Conservation (phyloP, 768 basidiomycete species). For the Auricularia sp. region DNA sequence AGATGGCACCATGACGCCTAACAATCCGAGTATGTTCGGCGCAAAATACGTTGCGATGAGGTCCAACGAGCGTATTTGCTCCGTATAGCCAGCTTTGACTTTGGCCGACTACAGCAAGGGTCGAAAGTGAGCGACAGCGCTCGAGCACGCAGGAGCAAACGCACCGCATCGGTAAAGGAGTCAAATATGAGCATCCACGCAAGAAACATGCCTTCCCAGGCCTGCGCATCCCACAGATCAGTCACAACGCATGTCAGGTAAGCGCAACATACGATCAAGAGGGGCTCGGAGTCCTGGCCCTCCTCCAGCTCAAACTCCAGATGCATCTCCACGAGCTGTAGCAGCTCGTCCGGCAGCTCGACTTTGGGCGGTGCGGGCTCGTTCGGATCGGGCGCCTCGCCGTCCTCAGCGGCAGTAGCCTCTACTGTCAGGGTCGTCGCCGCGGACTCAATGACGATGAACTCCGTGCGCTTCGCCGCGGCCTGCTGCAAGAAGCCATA, state of each 20-base stretch:
- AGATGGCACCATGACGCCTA: slow-evolving; percentile 42
- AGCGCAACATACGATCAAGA: slow-evolving; percentile 19
- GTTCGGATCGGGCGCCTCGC: not conserved
- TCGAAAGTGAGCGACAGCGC: too few relatives aligned
- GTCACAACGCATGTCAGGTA: not conserved
- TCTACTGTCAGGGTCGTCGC: slow-evolving; percentile 34
- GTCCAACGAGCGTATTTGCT: slow-evolving; percentile 65
- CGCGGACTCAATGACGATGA: slow-evolving; percentile 79
- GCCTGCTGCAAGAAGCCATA: slow-evolving; percentile 64
- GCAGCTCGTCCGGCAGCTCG: slow-evolving; percentile 56
- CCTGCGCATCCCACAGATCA: slow-evolving; percentile 17
- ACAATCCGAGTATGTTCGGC: slow-evolving; percentile 55
- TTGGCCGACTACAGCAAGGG: slow-evolving; percentile 58
- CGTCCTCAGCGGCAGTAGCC: slow-evolving; percentile 16
- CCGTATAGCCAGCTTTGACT: slow-evolving; percentile 76
- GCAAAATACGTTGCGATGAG: slow-evolving; percentile 60
- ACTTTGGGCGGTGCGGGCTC: slow-evolving; percentile 24
- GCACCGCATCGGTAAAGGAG: slow-evolving; percentile 71
- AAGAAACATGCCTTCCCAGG: slow-evolving; percentile 59
- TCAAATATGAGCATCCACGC: slow-evolving; percentile 88
- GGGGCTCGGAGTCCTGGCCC: slow-evolving; percentile 24
- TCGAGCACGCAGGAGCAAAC: slow-evolving; percentile 16
- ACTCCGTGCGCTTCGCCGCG: slow-evolving; percentile 65
- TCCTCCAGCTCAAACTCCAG: slow-evolving; percentile 31
- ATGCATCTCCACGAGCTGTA: slow-evolving; percentile 48